Conservation (phyloP, 2,329 filamentous ascomycete species). For the Neonectria hederae region DNA sequence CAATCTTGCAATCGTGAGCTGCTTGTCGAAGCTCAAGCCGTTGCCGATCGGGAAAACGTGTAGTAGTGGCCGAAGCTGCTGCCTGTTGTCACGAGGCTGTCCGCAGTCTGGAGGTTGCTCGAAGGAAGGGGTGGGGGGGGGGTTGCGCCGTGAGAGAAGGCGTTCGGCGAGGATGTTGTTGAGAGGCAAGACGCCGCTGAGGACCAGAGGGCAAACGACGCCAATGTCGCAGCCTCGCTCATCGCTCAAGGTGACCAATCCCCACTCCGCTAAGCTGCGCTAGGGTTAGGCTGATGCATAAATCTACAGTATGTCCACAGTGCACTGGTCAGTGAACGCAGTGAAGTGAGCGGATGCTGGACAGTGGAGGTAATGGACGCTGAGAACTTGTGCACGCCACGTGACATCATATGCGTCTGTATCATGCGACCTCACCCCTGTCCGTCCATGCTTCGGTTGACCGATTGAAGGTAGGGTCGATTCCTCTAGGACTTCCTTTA, state of each 20-base stretch:
- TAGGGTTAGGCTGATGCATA: slow-evolving; percentile 42
- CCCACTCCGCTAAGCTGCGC: slow-evolving; percentile 28
- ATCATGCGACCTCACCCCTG: slow-evolving; percentile 37
- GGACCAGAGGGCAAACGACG: slow-evolving; percentile 32
- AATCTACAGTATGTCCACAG: slow-evolving; percentile 10
- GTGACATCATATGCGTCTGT: slow-evolving; percentile 42
- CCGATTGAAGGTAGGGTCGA: slow-evolving; percentile 19
- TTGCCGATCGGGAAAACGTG: not conserved
- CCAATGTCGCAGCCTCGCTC: slow-evolving; percentile 43
- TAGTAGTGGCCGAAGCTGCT: slow-evolving; percentile 2
- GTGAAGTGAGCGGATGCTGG: not conserved
- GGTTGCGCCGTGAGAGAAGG: slow-evolving; percentile 13
- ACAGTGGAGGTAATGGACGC: slow-evolving; percentile 15
- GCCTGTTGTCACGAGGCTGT: slow-evolving; percentile 7
- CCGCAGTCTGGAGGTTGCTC: not conserved
- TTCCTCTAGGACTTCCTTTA: not conserved
- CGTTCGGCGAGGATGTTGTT: slow-evolving; percentile 32
- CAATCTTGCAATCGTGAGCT: slow-evolving; percentile 30
- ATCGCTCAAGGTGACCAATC: slow-evolving; percentile 39
- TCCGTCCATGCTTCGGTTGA: slow-evolving; percentile 12
- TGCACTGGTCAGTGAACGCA: not conserved
- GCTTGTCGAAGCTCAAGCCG: slow-evolving; percentile 18
- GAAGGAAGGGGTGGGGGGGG: not conserved
- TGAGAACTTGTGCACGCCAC: slow-evolving; percentile 37
- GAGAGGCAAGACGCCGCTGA: slow-evolving; percentile 34